Evolutionary conservation across 2,329 filamentous ascomycete species (phyloP).

Genomic region (Apiospora kogelbergensis): DNA sequence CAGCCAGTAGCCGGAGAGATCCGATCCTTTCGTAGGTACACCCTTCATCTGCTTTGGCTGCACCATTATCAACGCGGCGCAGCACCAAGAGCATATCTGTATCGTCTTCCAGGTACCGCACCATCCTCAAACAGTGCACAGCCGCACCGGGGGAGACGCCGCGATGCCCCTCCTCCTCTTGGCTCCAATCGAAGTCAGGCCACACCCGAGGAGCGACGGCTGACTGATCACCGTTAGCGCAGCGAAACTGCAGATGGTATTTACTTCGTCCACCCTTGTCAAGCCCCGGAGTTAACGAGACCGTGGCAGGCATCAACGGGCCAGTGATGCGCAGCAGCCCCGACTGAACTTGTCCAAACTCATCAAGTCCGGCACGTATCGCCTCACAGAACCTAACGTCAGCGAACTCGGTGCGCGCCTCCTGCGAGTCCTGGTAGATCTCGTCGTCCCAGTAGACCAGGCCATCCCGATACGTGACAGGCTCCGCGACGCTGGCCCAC

Average conservation of each 20-base stretch:
- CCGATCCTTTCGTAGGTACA: neutral
- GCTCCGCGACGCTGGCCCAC: neutral
- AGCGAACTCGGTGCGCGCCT: neutral
- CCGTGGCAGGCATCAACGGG: neutral
- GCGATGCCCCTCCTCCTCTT: neutral
- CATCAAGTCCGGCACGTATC: neutral
- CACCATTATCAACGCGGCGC: neutral
- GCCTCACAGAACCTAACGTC: neutral
- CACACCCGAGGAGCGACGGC: neutral
- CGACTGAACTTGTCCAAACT: conserved; percentile 6
- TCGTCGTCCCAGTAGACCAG: neutral
- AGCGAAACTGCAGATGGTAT: neutral
- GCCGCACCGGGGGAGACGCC: neutral
- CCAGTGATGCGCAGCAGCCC: neutral
- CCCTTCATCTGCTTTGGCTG: neutral
- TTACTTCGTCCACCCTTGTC: neutral
- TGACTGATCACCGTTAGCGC: neutral
- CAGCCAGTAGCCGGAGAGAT: neutral
- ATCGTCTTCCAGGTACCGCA: neutral
- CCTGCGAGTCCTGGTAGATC: neutral
- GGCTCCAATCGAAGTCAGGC: neutral
- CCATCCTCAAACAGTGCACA: neutral
- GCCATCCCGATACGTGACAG: neutral
- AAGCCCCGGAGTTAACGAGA: neutral
- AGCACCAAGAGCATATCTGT: neutral